Percentiles rank a stretch among this genome's conserved stretches.
These are phyloP conservation scores for Colletotrichum gloeosporioides DNA, from an alignment of 2,329 filamentous ascomycete genomes.

Conservation along the genomic window DNA sequence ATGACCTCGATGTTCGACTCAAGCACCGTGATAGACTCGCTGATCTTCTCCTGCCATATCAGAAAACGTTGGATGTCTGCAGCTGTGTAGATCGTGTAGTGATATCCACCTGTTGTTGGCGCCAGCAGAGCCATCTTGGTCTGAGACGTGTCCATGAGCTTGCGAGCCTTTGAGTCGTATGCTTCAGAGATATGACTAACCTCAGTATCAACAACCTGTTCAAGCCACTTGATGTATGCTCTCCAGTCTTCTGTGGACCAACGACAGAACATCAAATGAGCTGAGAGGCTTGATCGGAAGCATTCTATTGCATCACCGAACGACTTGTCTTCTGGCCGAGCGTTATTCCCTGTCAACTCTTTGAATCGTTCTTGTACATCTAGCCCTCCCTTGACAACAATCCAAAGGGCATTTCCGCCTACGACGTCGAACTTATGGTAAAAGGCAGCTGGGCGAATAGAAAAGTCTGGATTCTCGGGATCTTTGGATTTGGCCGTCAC, in stretches of 20 bases:
- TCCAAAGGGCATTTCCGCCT: not conserved
- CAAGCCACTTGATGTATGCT: not conserved
- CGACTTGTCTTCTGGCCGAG: not conserved
- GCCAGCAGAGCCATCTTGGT: not conserved
- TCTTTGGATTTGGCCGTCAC: too few relatives aligned
- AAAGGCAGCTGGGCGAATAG: not conserved
- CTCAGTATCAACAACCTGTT: too few relatives aligned
- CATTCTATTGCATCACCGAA: not conserved
- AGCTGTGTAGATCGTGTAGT: not conserved
- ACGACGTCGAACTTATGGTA: not conserved
- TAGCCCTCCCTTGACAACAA: not conserved
- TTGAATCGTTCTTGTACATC: not conserved
- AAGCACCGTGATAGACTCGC: not conserved
- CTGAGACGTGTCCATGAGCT: too few relatives aligned
- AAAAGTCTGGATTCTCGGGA: too few relatives aligned
- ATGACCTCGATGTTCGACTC: not conserved
- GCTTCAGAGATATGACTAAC: too few relatives aligned
- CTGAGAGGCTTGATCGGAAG: not conserved
- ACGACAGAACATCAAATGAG: not conserved
- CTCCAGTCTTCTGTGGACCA: not conserved
- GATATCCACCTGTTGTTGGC: not conserved
- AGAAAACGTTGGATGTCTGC: not conserved
- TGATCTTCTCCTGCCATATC: not conserved
- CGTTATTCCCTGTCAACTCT: not conserved
- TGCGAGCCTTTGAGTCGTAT: too few relatives aligned